Conservation (phyloP, 495 filamentous ascomycete genomes). For the Cercophora samala region DNA sequence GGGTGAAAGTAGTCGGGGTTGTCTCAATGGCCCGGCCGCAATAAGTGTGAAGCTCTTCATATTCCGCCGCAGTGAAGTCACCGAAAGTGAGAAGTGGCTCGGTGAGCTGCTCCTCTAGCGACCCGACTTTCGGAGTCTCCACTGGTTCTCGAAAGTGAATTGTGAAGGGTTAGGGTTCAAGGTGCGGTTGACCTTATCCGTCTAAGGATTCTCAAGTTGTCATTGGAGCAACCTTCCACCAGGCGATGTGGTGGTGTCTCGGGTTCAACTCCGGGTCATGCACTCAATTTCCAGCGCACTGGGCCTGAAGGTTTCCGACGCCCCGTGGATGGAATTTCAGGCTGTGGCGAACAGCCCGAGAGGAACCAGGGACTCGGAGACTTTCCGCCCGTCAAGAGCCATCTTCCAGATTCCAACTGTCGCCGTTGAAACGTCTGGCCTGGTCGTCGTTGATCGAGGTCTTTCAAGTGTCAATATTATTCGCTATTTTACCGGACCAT, state of each 20-base stretch:
- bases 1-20: not conserved
- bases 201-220: not conserved
- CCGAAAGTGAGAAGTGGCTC: constrained; percentile 1
- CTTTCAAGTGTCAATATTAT: not conserved
- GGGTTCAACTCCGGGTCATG: not conserved
- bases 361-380: not conserved
- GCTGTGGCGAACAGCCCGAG: not conserved
- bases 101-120: not conserved
- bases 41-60: constrained; percentile 14
- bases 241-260: not conserved
- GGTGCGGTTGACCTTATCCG: not conserved
- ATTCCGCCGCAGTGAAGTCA: constrained; percentile 10
- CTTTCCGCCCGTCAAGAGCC: too few species aligned
- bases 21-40: constrained; percentile 4
- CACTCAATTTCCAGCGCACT: not conserved
- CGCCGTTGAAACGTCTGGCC: not conserved
- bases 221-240: not conserved
- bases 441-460: not conserved
- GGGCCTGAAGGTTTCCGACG: not conserved
- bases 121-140: constrained; percentile 10
- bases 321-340: not conserved
- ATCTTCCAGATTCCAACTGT: not conserved
- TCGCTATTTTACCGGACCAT: not conserved
- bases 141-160: not conserved
- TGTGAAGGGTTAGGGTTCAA: not conserved